Base-by-base conservation (phyloP, 441 rosid genomes). In the Theobroma grandiflorum region DNA sequence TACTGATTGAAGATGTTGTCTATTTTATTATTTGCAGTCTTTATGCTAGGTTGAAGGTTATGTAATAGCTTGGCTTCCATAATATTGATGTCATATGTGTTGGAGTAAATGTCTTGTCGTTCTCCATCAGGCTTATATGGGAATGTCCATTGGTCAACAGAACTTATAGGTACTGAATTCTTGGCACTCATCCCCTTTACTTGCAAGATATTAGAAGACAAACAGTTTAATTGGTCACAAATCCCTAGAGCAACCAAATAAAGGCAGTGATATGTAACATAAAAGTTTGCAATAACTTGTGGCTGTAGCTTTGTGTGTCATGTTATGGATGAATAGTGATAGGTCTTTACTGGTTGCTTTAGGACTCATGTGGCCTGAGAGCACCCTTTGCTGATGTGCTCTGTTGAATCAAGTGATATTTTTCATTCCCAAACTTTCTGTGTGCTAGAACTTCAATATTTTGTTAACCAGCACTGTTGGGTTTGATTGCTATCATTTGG, bases 101-200 rank as follows among this genome's bases (percentile, higher is more conserved):
- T 79, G 78, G 70, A 66, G 83, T 79, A 76, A 73, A 74, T 79
- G 37, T 67, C 76, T n/a, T 73, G 80, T 47, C 43, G 74, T 83
- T 78, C 82, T 79, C 64, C 78, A 61, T 66, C 85, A 72, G 81
- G 79, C 83, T 64, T 72, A 9, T 33, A 59, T 77, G 78, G 76
- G 72, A 76, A 72, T 77, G 52, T 72, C 79, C 62, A 65, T 72
- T 22, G 74, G 71, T 80, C 81, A 83, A 67, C 79, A 49, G 85
- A 72, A 80, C 33, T 68, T 77, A 80, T 83, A 83, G 86, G 86
- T 83, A 80, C 73, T 67, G 61, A 59, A 72, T 74, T 77, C 81
- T 78, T 69, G 35, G 76, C 78, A 49, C 83, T 76, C 45, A 68
- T 70, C 67, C 80, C 64, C 37, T 16, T 78, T 72, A 18, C 66